Conservation (phyloP, 108 stramenopile genomes). For the Skeletonema grethae region DNA sequence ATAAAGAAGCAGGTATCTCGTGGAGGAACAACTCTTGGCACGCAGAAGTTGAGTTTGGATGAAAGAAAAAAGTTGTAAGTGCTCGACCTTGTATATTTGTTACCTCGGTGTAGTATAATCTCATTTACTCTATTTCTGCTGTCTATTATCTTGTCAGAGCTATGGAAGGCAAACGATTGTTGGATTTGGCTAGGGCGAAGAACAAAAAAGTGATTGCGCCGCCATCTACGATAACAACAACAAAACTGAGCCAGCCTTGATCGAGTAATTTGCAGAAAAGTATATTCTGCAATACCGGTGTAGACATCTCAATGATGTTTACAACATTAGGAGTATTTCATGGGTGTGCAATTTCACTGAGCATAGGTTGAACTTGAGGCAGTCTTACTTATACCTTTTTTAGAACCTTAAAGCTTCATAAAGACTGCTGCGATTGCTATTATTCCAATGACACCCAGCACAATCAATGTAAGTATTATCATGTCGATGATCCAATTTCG, state of each 20-base stretch:
- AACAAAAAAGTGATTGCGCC: conserved; percentile 20
- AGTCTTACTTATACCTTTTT: too few species aligned
- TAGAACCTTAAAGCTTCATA: too few species aligned
- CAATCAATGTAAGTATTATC: too few species aligned
- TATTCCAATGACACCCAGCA: too few species aligned
- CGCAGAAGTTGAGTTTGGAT: conserved; percentile 39
- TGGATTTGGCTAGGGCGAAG: conserved; percentile 24
- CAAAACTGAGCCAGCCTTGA: not conserved
- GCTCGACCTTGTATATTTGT: not conserved
- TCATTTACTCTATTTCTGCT: not conserved
- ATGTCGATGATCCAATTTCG: too few species aligned
- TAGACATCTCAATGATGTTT: too few species aligned
- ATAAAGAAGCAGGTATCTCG: conserved; percentile 38
- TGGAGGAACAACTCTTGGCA: conserved; percentile 28
- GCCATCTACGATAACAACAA: conserved; percentile 22
- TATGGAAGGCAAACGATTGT: conserved; percentile 22
- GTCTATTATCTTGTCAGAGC: conserved; percentile 1
- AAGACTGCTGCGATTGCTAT: too few species aligned
- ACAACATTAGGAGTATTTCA: too few species aligned
- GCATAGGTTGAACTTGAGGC: too few species aligned
- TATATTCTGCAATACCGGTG: too few species aligned
- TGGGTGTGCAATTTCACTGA: too few species aligned
- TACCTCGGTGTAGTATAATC: not conserved
- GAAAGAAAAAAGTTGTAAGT: conserved; percentile 33
- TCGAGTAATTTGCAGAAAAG: too few species aligned